Evolutionary conservation across 495 filamentous ascomycete genomes (phyloP).

Genomic region (Chaetomium cochliodes): DNA sequence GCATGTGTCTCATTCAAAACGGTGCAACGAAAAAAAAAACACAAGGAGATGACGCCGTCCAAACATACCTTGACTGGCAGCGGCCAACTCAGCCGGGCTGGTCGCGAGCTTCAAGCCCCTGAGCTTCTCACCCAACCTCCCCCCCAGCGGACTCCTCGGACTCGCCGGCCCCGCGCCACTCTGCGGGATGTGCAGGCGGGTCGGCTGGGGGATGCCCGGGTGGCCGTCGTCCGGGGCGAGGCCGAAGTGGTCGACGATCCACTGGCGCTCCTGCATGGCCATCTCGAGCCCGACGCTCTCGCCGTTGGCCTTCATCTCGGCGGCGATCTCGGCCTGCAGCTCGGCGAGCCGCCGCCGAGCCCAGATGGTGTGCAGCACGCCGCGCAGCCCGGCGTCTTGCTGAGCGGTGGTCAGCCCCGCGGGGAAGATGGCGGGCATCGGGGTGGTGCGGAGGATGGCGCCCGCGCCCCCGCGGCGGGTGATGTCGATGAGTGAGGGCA

Average conservation of each 20-base stretch:
- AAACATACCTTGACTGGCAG: slow-evolving; percentile 47
- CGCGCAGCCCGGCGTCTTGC: slow-evolving; percentile 66
- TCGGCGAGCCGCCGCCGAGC: slow-evolving; percentile 71
- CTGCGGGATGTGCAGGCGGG: slow-evolving; percentile 32
- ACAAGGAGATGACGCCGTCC: not conserved
- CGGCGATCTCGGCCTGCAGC: slow-evolving; percentile 67
- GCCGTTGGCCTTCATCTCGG: slow-evolving; percentile 61
- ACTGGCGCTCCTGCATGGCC: slow-evolving; percentile 74
- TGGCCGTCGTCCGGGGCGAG: slow-evolving; percentile 48
- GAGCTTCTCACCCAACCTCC: slow-evolving; percentile 71
- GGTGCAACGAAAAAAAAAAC: not conserved
- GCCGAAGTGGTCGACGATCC: slow-evolving; percentile 78
- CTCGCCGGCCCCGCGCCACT: slow-evolving; percentile 40
- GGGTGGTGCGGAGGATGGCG: slow-evolving; percentile 56
- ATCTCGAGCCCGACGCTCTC: slow-evolving; percentile 79
- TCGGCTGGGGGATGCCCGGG: slow-evolving; percentile 31
- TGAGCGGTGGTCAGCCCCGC: slow-evolving; percentile 65
- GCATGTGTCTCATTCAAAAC: not conserved
- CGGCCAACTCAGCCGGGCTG: slow-evolving; percentile 57
- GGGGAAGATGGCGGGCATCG: slow-evolving; percentile 78
- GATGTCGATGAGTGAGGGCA: slow-evolving; percentile 68
- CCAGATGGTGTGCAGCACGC: slow-evolving; percentile 81
- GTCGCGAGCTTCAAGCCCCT: slow-evolving; percentile 74
- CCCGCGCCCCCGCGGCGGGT: slow-evolving; percentile 52
- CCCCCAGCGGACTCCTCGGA: slow-evolving; percentile 62